Evolutionary conservation across 257 asterid species (phyloP), one percentile per base, ranked within the genome.

Genomic region (Solanum arcanum): DNA sequence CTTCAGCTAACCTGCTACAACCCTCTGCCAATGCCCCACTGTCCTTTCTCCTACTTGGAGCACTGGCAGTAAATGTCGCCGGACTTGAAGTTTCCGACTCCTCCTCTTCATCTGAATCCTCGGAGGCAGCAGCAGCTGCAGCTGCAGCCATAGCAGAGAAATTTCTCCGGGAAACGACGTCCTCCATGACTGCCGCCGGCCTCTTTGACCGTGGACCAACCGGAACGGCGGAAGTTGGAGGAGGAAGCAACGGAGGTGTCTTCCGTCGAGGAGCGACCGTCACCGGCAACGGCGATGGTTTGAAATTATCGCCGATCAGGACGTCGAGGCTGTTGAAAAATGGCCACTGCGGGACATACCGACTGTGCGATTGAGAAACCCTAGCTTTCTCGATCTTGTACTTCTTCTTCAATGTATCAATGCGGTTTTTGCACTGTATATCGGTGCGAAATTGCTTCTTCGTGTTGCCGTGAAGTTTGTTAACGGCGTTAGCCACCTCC

Each of bases 361-460:
- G 93, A 88, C 94, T 95, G 90, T 92, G 72, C 83, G 97, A 92
- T 89, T 92, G 92, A 83, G 89, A 86, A 86, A 83, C 89, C 87
- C 91, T 93, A 85, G 94, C 87, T 91, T 95, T 94, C 94, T 96
- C 98, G 90, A 92, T 88, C 93, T 95, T 96, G 92, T 88, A 96
- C 92, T 93, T 94, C 93, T 96, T 96, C 90, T 96, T 96, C 87
- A 94, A 85, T 81, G 98, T 96, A 92, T 96, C 99, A 90, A 96
- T 92, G 82, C 98, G 98, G 90, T 96, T 96, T 72, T 96, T 95
- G 87, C 99, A 96, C 93, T 96, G 99, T 46, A 95, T 91, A 90
- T 94, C 96, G 86, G 98, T 90, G 90, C 98, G 97, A 29, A 91
- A 95, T 59, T 91, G 98, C 89, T 93, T 95, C 27, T 88, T 88